phyloP scores from a whole-genome alignment of 768 basidiomycete species.

The Tricholoma terreum region DNA sequence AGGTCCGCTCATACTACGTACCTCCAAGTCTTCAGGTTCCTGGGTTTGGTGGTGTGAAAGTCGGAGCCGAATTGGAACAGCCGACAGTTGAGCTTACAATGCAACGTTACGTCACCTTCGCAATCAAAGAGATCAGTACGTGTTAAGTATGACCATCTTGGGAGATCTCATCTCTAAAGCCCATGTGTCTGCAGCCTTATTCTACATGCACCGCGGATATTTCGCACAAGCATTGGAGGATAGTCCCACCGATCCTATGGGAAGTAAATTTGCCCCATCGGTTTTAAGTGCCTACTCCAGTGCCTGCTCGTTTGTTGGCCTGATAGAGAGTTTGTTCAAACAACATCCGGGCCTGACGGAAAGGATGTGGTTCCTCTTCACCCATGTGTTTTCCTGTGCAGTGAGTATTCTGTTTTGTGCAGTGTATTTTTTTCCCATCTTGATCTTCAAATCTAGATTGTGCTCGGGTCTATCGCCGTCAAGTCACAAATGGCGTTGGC shows the following conservation, averaged over 20 bases:
- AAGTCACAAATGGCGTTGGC: slow-evolving; percentile 64
- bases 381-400: slow-evolving; percentile 69
- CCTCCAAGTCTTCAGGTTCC: slow-evolving; percentile 64
- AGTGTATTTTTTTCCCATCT: neutral
- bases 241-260: slow-evolving; percentile 59
- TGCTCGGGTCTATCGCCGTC: slow-evolving; percentile 64
- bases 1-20: slow-evolving; percentile 59
- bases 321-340: slow-evolving; percentile 61
- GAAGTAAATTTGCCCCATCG: slow-evolving; percentile 65
- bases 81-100: slow-evolving; percentile 58
- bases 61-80: slow-evolving; percentile 37
- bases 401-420: slow-evolving; percentile 35
- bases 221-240: slow-evolving; percentile 70
- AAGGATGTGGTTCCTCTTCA: slow-evolving; percentile 71
- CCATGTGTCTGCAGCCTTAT: slow-evolving; percentile 42
- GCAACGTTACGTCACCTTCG: slow-evolving; percentile 64
- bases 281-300: slow-evolving; percentile 69
- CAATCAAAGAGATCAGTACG: slow-evolving; percentile 68
- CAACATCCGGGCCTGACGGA: slow-evolving; percentile 66
- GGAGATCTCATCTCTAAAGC: neutral
- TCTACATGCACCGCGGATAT: slow-evolving; percentile 75
- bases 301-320: slow-evolving; percentile 64
- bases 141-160: neutral
- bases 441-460: slow-evolving; percentile 43
- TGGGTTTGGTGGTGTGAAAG: slow-evolving; percentile 54